Evolutionary conservation across 495 filamentous ascomycete genomes (phyloP), one percentile per base, ranked within the genome.

Genomic region (Neurospora cerealis): DNA sequence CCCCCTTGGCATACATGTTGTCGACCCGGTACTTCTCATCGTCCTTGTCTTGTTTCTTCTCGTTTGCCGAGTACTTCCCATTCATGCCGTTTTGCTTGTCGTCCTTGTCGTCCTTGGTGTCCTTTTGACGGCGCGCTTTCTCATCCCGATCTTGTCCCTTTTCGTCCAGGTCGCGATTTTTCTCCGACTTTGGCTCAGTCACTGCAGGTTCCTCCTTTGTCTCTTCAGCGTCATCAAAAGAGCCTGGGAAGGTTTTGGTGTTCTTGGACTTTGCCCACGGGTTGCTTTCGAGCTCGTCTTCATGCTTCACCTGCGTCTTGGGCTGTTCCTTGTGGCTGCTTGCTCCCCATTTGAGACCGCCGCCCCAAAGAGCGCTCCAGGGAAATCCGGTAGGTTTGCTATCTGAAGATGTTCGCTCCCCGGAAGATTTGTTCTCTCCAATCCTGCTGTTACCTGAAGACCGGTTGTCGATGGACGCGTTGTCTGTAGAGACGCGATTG

Each of bases 191-290:
- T 36, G 54, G 28, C 24, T 66, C 54, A 66, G 54, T 36, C 4
- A 66, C 28, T 34, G 54, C 54, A 66, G 54, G 54, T 19, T 34
- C 54, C 11, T 32, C 13, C 15, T 19, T 66, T 32, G 54, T 34
- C 24, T 36, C 79, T 40, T 81, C 80, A 8, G 74, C 38, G 60
- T 80, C 82, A 70, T 81, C 83, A n/a, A 81, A 74, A 54, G 73
- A 62, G 13, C 85, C 85, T 72, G 86, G 85, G 32, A 75, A 76
- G 15, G 74, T 76, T 41, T 81, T 82, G 44, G 70, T 84, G 79
- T 85, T 86, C 74, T 85, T 86, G n/a, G 81, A 76, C 62, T 85
- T 85, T 19, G 76, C 70, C 86, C 85, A 86, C 41, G 85, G 76
- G 70, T 81, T 83, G 60, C 70, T 74, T 13, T 82, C 80, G 5